A percentile compares a stretch with the other conserved stretches of the same genome.
Evolutionary conservation across 148 eudicot species (phyloP).

Genomic region (Nyssa sinensis): DNA sequence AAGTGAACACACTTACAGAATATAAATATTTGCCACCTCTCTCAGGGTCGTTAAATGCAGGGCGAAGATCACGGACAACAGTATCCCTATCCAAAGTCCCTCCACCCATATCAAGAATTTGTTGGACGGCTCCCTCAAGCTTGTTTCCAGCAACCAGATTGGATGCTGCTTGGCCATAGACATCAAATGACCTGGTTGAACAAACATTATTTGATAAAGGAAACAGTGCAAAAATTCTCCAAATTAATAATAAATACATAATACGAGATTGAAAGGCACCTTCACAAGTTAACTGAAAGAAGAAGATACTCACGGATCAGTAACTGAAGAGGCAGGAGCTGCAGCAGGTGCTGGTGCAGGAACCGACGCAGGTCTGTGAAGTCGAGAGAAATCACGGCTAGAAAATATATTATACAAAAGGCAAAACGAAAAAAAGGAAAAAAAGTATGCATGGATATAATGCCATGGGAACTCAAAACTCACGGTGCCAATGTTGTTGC

Average conservation of each 20-base stretch:
- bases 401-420: neutral
- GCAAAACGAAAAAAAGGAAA: neutral
- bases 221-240: neutral
- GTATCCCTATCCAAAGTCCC: slow-evolving; percentile 93
- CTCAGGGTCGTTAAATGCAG: slow-evolving; percentile 86
- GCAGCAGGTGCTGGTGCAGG: too few relatives aligned
- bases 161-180: slow-evolving; percentile 64
- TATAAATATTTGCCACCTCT: slow-evolving; percentile 91
- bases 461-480: slow-evolving; percentile 23
- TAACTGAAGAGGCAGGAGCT: slow-evolving; percentile 23
- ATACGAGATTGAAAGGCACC: neutral
- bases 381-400: slow-evolving; percentile 10
- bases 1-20: slow-evolving; percentile 47
- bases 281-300: neutral
- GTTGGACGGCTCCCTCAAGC: slow-evolving; percentile 61
- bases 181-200: slow-evolving; percentile 44
- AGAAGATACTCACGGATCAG: slow-evolving; percentile 35
- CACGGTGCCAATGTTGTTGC: slow-evolving; percentile 40
- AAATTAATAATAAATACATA: neutral
- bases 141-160: slow-evolving; percentile 62
- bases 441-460: neutral
- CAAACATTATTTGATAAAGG: slow-evolving; percentile 5
- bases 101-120: slow-evolving; percentile 94
- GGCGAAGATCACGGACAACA: slow-evolving; percentile 78
- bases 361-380: slow-evolving; percentile 46